Evolutionary conservation across 768 basidiomycete genomes (phyloP).

Genomic region (Chalciporus piperatus): DNA sequence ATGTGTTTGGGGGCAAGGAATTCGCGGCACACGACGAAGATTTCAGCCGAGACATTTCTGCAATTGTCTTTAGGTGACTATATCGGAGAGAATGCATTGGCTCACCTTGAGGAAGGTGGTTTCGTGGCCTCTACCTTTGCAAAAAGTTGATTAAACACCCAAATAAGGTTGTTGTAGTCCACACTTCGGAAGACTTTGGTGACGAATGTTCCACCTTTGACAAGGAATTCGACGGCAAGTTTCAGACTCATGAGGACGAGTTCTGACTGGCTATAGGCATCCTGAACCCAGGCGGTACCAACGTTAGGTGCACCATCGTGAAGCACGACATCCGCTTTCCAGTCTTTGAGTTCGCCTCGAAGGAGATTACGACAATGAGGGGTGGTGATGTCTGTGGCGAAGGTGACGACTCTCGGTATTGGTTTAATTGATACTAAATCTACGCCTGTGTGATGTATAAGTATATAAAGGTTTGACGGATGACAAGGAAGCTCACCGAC

Average conservation of each 20-base stretch:
- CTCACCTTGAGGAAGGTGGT: slow-evolving; percentile 91
- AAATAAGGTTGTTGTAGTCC: slow-evolving; percentile 97
- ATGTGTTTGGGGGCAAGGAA: slow-evolving; percentile 94
- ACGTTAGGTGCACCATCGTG: slow-evolving; percentile 99
- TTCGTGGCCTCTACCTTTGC: slow-evolving; percentile 97
- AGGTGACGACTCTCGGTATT: slow-evolving; percentile 89
- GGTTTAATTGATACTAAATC: slow-evolving; percentile 96
- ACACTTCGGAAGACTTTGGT: slow-evolving; percentile 98
- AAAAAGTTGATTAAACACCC: slow-evolving; percentile 98
- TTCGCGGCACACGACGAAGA: slow-evolving; percentile 96
- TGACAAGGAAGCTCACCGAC: slow-evolving; percentile 56
- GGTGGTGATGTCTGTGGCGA: slow-evolving; percentile 93
- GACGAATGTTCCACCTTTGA: slow-evolving; percentile 91
- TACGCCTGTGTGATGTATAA: slow-evolving; percentile 57
- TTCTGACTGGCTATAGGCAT: slow-evolving; percentile 96
- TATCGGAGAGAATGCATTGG: neutral
- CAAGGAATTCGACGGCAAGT: slow-evolving; percentile 91
- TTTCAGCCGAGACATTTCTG: slow-evolving; percentile 98
- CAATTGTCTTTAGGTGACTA: neutral
- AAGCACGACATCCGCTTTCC: slow-evolving; percentile 97
- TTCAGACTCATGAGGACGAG: slow-evolving; percentile 94
- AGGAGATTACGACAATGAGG: slow-evolving; percentile 84
- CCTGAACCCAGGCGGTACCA: slow-evolving; percentile 98
- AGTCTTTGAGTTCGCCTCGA: slow-evolving; percentile 88
- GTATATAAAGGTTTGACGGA: slow-evolving; percentile 3